Evolutionary conservation across 768 basidiomycete species (phyloP), one percentile per base, ranked within the genome.

Genomic region (Phylloporus rhodoxanthus): DNA sequence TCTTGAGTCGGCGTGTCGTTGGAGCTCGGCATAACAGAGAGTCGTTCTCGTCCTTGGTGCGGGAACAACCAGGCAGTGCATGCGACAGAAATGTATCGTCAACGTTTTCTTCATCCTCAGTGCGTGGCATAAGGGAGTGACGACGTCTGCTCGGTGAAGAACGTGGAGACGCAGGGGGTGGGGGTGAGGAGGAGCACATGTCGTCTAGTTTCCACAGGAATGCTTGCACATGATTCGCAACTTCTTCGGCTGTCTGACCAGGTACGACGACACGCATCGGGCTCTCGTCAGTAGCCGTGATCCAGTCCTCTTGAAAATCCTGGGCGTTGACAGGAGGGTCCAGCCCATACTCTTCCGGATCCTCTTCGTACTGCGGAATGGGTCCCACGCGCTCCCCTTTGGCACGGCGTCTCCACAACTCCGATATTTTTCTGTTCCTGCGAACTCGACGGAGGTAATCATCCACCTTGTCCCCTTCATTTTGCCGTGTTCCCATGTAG

Each of bases 241-340:
- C 56, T 37, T 63, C 40, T 52, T 52, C 61, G 5, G 48, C 15
- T 4, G 59, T 58, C 56, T 69, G 69, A 10, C 70, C 68, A 32
- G 74, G 72, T 3, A 71, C 69, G 15, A 74, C 55, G 29, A 72
- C 55, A 6, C 73, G 64, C 17, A 60, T 56, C 29, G 73, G 71
- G 4, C 36, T 42, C 17, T 60, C 59, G 8, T 71, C 65, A 46
- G 75, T 58, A 8, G 62, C 62, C 8, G 59, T 60, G 2, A 66
- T 63, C 72, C 73, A 75, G 28, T 61, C 60, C 10, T 60, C 61
- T 42, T 64, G 58, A 51, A 73, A 67, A 21, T 66, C 65, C 19
- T 68, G 60, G 3, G 57, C 53, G 10, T 66, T 61, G 19, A 72
- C 62, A 0, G 73, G 69, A 9, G 66, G 68, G 2, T 65, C 59